Evolutionary conservation across 176 grass and related monocot genomes (phyloP).

Genomic region (Urochloa ruziziensis): DNA sequence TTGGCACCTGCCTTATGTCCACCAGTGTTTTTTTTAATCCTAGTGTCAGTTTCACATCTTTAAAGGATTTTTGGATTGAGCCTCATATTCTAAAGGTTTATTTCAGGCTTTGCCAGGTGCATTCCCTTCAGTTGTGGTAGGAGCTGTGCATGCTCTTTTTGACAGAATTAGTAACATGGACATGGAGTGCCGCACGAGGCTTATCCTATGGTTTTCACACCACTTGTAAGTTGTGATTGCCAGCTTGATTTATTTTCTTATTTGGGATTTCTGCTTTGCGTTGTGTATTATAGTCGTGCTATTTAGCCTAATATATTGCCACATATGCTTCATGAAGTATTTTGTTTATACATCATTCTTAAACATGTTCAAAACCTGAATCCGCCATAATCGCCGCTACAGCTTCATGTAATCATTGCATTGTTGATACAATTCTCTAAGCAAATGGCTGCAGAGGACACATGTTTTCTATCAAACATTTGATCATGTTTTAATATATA

Average conservation of each 20-base stretch:
- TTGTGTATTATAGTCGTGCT: background rate
- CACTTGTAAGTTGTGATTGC: conserved; percentile 84
- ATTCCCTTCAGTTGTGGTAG: conserved; percentile 95
- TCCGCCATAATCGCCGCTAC: background rate
- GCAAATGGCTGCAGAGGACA: background rate
- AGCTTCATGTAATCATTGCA: background rate
- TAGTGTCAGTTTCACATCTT: background rate
- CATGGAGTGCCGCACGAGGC: conserved; percentile 88
- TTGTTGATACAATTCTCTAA: conserved; percentile 9
- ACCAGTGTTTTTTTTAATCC: background rate
- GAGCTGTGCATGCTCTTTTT: conserved; percentile 96
- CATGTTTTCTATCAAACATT: background rate
- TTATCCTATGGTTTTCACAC: conserved; percentile 99
- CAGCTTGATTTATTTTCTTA: conserved; percentile 11
- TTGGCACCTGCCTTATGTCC: background rate
- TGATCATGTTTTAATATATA: background rate
- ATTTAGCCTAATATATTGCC: conserved; percentile 4
- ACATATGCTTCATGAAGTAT: background rate
- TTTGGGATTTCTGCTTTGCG: background rate
- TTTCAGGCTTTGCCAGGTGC: conserved; percentile 93
- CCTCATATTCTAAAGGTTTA: conserved; percentile 38
- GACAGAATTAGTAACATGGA: conserved; percentile 93
- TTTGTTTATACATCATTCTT: conserved; percentile 26
- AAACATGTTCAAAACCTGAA: conserved; percentile 14
- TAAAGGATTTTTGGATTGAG: background rate